phyloP scores from a whole-genome alignment of 2,329 filamentous ascomycete species.

The Colletotrichum australisinense region DNA sequence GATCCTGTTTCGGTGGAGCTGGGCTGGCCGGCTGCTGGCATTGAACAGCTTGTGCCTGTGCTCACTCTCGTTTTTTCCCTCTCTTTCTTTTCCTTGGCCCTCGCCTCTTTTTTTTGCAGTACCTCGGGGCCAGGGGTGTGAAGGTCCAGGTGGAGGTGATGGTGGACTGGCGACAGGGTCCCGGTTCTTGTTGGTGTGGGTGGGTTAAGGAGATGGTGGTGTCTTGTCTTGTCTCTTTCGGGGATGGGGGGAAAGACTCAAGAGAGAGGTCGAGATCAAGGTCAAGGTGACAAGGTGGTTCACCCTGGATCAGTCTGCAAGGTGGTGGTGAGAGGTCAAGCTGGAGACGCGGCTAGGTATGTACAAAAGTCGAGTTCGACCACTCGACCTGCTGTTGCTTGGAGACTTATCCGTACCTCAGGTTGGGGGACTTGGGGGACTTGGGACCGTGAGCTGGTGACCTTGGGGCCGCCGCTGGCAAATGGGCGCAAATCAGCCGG shows the following conservation, averaged over 20 bases:
- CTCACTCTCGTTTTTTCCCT: slow-evolving; percentile 20
- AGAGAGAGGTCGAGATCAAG: background rate
- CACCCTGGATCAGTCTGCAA: background rate
- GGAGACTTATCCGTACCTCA: too few species aligned
- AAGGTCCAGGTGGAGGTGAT: background rate
- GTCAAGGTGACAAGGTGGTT: background rate
- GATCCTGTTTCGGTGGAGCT: slow-evolving; percentile 32
- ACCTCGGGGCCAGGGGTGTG: slow-evolving; percentile 3
- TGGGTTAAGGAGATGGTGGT: background rate
- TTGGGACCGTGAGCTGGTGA: slow-evolving; percentile 31
- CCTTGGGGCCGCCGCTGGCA: slow-evolving; percentile 33
- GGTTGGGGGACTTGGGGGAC: background rate
- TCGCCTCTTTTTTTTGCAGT: background rate
- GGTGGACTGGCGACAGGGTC: slow-evolving; percentile 2
- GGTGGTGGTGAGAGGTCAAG: background rate
- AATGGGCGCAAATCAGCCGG: slow-evolving; percentile 37
- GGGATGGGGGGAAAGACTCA: background rate
- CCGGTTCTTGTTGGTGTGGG: background rate
- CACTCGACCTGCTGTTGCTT: too few species aligned
- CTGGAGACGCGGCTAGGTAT: background rate
- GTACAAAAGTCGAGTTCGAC: background rate
- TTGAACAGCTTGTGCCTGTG: slow-evolving; percentile 27
- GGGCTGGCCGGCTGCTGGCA: slow-evolving; percentile 27
- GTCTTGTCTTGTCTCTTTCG: background rate
- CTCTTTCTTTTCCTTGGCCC: background rate